phyloP scores from a whole-genome alignment of 1,139 yeast genomes.

The Blastobotrys buckinghamii region DNA sequence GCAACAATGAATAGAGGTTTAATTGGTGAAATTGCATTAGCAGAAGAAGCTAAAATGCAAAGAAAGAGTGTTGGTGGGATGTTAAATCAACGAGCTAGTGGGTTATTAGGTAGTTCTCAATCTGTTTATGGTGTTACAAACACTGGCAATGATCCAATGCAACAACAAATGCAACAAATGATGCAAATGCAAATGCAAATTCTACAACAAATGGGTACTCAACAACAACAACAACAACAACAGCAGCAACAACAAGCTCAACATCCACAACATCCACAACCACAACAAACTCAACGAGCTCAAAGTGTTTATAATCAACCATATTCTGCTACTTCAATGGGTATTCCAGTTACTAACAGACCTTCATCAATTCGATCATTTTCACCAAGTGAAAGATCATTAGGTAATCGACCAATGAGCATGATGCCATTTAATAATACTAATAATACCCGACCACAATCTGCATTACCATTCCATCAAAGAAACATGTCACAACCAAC shows the following conservation, averaged over 20 bases:
- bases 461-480: constrained; percentile 5
- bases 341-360: constrained; percentile 16
- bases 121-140: not conserved
- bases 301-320: constrained; percentile 26
- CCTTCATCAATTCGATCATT: constrained; percentile 25
- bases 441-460: not conserved
- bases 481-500: constrained; percentile 12
- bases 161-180: constrained; percentile 31
- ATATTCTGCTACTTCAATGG: constrained; percentile 1
- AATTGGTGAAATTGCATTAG: constrained; percentile 38
- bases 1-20: constrained; percentile 31
- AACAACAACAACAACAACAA: not conserved
- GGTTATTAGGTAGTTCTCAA: not conserved
- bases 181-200: constrained; percentile 34
- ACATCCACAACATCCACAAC: not conserved
- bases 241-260: not conserved
- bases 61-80: constrained; percentile 22
- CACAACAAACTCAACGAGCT: constrained; percentile 13
- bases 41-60: constrained; percentile 34
- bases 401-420: constrained; percentile 8
- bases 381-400: constrained; percentile 22
- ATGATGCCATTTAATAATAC: constrained; percentile 1
- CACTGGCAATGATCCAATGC: constrained; percentile 19
- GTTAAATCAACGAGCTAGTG: constrained; percentile 9
- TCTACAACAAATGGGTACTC: constrained; percentile 26